Base-by-base conservation (phyloP, 371 early-diverging fungal genomes). In the Mortierella sp. region DNA sequence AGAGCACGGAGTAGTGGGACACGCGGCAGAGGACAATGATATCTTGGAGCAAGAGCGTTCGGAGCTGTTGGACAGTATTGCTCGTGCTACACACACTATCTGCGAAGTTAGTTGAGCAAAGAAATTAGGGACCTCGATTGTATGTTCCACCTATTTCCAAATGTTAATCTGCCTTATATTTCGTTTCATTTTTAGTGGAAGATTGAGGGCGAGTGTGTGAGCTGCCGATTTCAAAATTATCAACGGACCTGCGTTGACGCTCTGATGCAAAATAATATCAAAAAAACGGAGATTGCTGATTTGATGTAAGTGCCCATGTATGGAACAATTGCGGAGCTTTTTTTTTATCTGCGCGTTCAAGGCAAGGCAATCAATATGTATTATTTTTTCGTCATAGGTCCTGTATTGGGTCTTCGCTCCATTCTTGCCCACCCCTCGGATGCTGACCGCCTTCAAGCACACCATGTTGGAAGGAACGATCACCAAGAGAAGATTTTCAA, bases 171-270 rank as follows among this genome's bases (percentile, higher is more conserved):
- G 26, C 12, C 57, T 57, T 57, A 57, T 57, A 57, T 64, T 32
- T 30, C 5, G 35, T 3, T 51, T 64, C 12, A 64, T 32, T 60
- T 35, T 58, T 67, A 59, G 68, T 67, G 68, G 68, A 47, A 28
- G 47, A 67, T 59, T n/a, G 59, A 49, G 5, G 68, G 28, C 20
- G 22, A 37, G 30, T 67, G 57, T 32, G 68, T 47, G 49, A 28
- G 22, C 22, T 67, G 60, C 22, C n/a, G 12, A 24, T 66, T 66
- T 28, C 58, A 66, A 58, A 32, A 59, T 5, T 67, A 67, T 43
- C 68, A 67, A 57, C 30, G 68, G 49, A 39, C 28, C 49, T 67
- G 68, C 49, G 60, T 67, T 47, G 32, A 67, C 5, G 68, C 68
- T n/a, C 26, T 67, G 35, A 32, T n/a, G 30, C 5, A 59, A 59